phyloP scores from a whole-genome alignment of 2,329 filamentous ascomycete species.

The Tolypocladium sp. region DNA sequence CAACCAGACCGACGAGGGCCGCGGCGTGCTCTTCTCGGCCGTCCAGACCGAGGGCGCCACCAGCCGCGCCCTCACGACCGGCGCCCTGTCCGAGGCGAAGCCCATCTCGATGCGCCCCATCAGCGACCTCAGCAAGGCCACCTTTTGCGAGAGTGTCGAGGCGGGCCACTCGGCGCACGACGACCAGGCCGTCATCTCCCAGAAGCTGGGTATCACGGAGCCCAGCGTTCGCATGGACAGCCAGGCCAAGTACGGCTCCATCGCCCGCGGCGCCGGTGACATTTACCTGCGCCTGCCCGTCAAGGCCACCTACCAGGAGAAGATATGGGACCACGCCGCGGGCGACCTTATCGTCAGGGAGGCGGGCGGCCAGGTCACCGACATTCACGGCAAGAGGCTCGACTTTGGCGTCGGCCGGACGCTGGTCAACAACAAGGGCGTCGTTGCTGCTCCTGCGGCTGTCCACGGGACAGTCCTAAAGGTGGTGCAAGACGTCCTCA shows the following conservation, averaged over 20 bases:
- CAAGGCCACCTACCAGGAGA: constrained; percentile 85
- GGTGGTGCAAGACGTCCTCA: constrained; percentile 73
- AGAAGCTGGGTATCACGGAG: constrained; percentile 76
- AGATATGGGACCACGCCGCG: constrained; percentile 99
- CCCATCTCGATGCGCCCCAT: constrained; percentile 74
- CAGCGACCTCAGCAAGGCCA: constrained; percentile 65
- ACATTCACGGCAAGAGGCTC: constrained; percentile 73
- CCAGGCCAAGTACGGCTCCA: constrained; percentile 94
- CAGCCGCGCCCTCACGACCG: constrained; percentile 59
- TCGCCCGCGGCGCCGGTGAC: constrained; percentile 87
- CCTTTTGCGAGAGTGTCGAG: constrained; percentile 96
- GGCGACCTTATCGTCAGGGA: constrained; percentile 91
- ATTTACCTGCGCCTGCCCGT: constrained; percentile 87
- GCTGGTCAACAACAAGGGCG: constrained; percentile 82
- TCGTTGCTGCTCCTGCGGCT: constrained; percentile 74
- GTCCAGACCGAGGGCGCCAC: constrained; percentile 70
- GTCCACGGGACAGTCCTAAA: constrained; percentile 70
- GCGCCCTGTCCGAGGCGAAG: constrained; percentile 41
- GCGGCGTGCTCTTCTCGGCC: constrained; percentile 83
- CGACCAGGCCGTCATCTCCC: constrained; percentile 73
- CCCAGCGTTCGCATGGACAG: constrained; percentile 95
- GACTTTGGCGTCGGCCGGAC: constrained; percentile 85
- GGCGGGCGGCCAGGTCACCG: constrained; percentile 85
- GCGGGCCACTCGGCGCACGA: constrained; percentile 83
- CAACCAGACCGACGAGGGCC: constrained; percentile 65